phyloP scores from a whole-genome alignment of 1,284 basidiomycete species.

The Ustilago tritici region DNA sequence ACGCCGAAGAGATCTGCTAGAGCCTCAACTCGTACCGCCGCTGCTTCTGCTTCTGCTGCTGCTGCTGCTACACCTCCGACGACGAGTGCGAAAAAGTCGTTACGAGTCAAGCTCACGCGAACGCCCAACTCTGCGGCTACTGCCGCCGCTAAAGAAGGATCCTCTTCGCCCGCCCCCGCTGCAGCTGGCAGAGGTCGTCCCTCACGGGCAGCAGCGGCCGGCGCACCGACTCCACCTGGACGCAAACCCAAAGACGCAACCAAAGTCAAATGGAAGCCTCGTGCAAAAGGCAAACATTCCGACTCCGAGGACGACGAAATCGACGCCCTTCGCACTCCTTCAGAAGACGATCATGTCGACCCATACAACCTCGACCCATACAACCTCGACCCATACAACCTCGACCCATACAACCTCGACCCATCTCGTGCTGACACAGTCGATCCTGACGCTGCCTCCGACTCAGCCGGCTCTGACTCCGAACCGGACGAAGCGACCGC shows the following conservation, averaged over 20 bases:
- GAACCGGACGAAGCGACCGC: conserved; percentile 51
- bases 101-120: conserved; percentile 46
- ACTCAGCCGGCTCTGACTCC: conserved; percentile 19
- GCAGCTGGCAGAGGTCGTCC: not conserved
- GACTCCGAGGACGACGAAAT: conserved; percentile 35
- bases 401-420: not conserved
- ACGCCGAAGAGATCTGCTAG: conserved; percentile 26
- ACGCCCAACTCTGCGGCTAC: conserved; percentile 25
- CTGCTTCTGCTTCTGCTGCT: not conserved
- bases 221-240: conserved; percentile 5
- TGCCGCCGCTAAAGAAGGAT: conserved; percentile 5
- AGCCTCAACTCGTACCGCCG: conserved; percentile 21
- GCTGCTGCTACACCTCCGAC: not conserved
- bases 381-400: not conserved
- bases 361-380: conserved; percentile 9
- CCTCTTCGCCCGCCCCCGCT: conserved; percentile 14
- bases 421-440: conserved; percentile 15
- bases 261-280: conserved; percentile 48
- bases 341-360: conserved; percentile 16
- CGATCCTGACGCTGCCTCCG: conserved; percentile 10
- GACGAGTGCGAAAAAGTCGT: conserved; percentile 34
- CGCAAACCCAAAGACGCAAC: conserved; percentile 30
- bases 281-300: conserved; percentile 19
- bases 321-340: conserved; percentile 8
- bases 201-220: conserved; percentile 7